phyloP scores from a whole-genome alignment of 2,329 filamentous ascomycete species.

The Colletotrichum navitas region DNA sequence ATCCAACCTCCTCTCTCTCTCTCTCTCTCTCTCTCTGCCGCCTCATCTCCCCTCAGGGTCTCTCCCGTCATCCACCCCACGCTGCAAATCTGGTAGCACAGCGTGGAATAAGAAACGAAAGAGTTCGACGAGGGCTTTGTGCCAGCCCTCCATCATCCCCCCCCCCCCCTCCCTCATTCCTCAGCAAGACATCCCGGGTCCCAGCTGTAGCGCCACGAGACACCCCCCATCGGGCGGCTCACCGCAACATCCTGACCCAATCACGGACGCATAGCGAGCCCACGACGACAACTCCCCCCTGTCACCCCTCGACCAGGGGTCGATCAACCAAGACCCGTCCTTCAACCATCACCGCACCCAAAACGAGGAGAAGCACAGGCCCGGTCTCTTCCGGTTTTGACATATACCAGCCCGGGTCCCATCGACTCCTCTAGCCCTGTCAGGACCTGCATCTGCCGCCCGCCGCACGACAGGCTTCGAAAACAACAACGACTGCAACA shows the following conservation, averaged over 20 bases:
- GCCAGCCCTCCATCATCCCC: background rate
- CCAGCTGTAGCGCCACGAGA: constrained; percentile 39
- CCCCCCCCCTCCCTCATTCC: constrained; percentile 30
- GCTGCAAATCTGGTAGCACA: constrained; percentile 15
- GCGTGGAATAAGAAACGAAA: background rate
- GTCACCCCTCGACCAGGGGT: constrained; percentile 33
- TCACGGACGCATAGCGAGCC: constrained; percentile 30
- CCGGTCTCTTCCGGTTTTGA: constrained; percentile 16
- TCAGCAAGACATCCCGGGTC: constrained; percentile 42
- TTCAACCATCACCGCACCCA: constrained; percentile 15
- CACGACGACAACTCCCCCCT: constrained; percentile 37
- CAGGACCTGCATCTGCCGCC: constrained; percentile 24
- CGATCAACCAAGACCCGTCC: background rate
- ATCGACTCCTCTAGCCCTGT: constrained; percentile 25
- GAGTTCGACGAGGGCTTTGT: constrained; percentile 7
- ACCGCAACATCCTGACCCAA: constrained; percentile 42
- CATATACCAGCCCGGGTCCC: background rate
- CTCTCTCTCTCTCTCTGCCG: no score
- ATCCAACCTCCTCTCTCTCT: constrained; percentile 8
- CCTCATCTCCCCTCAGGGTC: background rate
- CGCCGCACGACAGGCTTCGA: constrained; percentile 2
- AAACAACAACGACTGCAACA: constrained; percentile 4
- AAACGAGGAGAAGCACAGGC: constrained; percentile 11
- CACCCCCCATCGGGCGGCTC: constrained; percentile 31
- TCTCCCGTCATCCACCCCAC: constrained; percentile 21